phyloP scores from a whole-genome alignment of 2,329 filamentous ascomycete genomes.

The Fusarium sp. region DNA sequence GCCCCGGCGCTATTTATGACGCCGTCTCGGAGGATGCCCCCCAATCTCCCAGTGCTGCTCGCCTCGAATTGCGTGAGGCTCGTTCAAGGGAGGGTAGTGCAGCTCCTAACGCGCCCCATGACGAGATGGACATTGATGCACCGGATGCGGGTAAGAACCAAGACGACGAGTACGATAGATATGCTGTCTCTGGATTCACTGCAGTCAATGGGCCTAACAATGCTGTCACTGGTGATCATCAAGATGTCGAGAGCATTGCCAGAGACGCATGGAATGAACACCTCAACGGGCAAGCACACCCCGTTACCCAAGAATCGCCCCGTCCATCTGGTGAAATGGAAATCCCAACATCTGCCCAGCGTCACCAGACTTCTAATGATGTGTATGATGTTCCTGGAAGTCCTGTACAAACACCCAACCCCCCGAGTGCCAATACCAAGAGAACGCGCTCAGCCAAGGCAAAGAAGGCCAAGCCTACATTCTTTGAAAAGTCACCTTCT shows the following conservation, averaged over 20 bases:
- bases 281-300: conserved; percentile 45
- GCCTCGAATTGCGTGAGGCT: conserved; percentile 42
- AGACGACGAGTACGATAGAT: conserved; percentile 12
- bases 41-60: conserved; percentile 46
- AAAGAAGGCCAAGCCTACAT: conserved; percentile 63
- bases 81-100: conserved; percentile 46
- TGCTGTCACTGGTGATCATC: conserved; percentile 20
- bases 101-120: conserved; percentile 21
- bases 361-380: conserved; percentile 30
- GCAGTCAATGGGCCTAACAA: conserved; percentile 17
- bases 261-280: conserved; percentile 52
- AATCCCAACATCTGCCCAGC: conserved; percentile 36
- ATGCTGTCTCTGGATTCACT: conserved; percentile 9
- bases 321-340: conserved; percentile 20
- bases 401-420: conserved; percentile 33
- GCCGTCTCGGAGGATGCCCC: conserved; percentile 36
- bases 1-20: conserved; percentile 33
- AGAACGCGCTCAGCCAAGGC: conserved; percentile 52
- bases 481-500: conserved; percentile 51
- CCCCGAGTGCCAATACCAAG: conserved; percentile 42
- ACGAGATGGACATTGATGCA: conserved; percentile 43
- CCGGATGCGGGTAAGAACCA: conserved; percentile 18
- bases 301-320: conserved; percentile 22
- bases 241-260: conserved; percentile 48
- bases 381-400: conserved; percentile 45